Evolutionary conservation across 768 basidiomycete species (phyloP).

Genomic region (Mycena chlorophos): DNA sequence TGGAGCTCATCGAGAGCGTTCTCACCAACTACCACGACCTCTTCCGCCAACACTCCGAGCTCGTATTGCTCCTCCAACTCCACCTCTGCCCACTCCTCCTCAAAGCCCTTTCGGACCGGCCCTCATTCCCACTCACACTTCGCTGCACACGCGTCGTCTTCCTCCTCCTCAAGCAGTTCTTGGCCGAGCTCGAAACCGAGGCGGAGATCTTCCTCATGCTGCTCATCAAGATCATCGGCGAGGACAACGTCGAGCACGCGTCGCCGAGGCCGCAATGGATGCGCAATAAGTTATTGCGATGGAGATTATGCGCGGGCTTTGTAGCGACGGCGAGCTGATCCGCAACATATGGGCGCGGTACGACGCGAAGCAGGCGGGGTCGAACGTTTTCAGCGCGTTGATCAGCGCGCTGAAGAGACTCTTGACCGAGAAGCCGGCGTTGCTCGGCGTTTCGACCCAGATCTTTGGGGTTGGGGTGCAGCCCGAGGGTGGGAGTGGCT

Average conservation of each 20-base stretch:
- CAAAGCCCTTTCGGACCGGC: constrained; percentile 79
- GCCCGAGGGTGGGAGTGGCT: constrained; percentile 36
- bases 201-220: constrained; percentile 83
- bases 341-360: constrained; percentile 79
- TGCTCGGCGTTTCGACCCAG: constrained; percentile 78
- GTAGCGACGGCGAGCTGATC: constrained; percentile 77
- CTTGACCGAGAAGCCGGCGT: constrained; percentile 82
- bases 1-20: constrained; percentile 97
- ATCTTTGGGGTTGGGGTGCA: constrained; percentile 79
- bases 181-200: constrained; percentile 75
- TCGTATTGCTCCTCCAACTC: constrained; percentile 82
- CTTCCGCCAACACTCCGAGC: constrained; percentile 83
- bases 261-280: constrained; percentile 80
- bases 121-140: constrained; percentile 83
- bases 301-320: constrained; percentile 91
- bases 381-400: constrained; percentile 74
- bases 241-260: constrained; percentile 43
- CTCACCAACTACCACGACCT: constrained; percentile 88
- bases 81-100: constrained; percentile 90
- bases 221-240: constrained; percentile 62
- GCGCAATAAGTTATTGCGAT: constrained; percentile 85
- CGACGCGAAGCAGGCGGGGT: constrained; percentile 59
- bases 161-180: constrained; percentile 89
- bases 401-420: constrained; percentile 84
- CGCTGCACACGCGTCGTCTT: constrained; percentile 94